Percentiles rank a stretch among this genome's conserved stretches.
phyloP scores from a whole-genome alignment of 352 stramenopile genomes.

The Globisporangium viniferum region DNA sequence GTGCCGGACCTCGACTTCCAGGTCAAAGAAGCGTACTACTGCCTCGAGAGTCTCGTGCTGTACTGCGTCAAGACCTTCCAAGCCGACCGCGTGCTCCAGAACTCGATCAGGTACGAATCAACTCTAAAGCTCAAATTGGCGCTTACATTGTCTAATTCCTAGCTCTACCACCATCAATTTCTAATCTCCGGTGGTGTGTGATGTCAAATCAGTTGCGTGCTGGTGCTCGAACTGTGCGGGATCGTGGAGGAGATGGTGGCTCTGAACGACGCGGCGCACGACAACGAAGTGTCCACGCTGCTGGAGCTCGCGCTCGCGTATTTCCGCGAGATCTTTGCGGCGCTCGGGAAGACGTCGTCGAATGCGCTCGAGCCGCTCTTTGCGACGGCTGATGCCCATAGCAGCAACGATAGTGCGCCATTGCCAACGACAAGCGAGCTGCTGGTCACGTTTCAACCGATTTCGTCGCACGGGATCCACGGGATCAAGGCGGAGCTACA shows the following conservation, averaged over 20 bases:
- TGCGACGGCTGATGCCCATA: not conserved
- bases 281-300: conserved; percentile 2
- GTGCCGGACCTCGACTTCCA: conserved; percentile 27
- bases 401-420: too few species aligned
- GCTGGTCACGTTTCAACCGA: conserved; percentile 12
- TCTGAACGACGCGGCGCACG: conserved; percentile 10
- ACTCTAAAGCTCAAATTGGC: not conserved
- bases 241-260: conserved; percentile 46
- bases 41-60: conserved; percentile 11
- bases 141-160: not conserved
- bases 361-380: conserved; percentile 10
- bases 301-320: conserved; percentile 32
- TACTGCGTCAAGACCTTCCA: conserved; percentile 18
- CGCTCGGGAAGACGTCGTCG: conserved; percentile 20
- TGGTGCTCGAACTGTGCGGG: conserved; percentile 62
- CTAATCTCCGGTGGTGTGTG: conserved; percentile 1
- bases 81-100: conserved; percentile 10
- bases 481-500: conserved; percentile 13
- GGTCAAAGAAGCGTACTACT: conserved; percentile 9
- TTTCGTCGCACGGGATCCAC: not conserved
- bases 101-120: conserved; percentile 17
- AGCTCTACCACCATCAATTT: not conserved
- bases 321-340: conserved; percentile 26
- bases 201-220: conserved; percentile 44
- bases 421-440: conserved; percentile 6